Conservation (phyloP, 2,329 filamentous ascomycete species). For the Fusarium annulatum region DNA sequence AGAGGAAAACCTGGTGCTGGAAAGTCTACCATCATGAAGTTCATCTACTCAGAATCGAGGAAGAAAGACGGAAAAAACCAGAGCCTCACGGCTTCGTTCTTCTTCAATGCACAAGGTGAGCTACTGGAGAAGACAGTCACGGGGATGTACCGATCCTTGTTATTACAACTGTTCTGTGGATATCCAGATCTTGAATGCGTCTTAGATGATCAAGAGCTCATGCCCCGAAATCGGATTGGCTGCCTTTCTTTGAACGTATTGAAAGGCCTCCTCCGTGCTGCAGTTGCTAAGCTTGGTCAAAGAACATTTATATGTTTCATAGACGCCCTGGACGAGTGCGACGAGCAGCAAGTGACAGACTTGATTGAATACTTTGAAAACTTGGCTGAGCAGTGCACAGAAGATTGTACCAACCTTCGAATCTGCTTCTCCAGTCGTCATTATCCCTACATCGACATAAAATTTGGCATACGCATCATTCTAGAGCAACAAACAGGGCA, state of each 20-base stretch:
- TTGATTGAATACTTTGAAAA: constrained; percentile 57
- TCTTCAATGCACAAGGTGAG: constrained; percentile 62
- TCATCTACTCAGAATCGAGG: constrained; percentile 23
- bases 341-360: constrained; percentile 53
- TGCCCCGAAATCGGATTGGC: rapidly evolving
- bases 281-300: rapidly evolving
- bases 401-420: constrained; percentile 29
- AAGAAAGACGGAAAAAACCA: not conserved
- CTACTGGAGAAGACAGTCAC: constrained; percentile 56
- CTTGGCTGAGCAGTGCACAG: constrained; percentile 40
- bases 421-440: constrained; percentile 61
- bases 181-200: constrained; percentile 49
- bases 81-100: constrained; percentile 55
- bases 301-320: constrained; percentile 36
- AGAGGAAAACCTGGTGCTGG: constrained; percentile 58
- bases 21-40: constrained; percentile 62
- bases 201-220: constrained; percentile 36
- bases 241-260: not conserved
- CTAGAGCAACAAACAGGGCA: constrained; percentile 46
- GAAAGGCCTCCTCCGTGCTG: not conserved
- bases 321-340: constrained; percentile 63
- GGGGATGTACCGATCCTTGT: constrained; percentile 63
- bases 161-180: constrained; percentile 57
- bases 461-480: constrained; percentile 37
- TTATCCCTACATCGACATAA: constrained; percentile 56